phyloP scores from a whole-genome alignment of 805 yeast species.

The Yarrowia sp. region DNA sequence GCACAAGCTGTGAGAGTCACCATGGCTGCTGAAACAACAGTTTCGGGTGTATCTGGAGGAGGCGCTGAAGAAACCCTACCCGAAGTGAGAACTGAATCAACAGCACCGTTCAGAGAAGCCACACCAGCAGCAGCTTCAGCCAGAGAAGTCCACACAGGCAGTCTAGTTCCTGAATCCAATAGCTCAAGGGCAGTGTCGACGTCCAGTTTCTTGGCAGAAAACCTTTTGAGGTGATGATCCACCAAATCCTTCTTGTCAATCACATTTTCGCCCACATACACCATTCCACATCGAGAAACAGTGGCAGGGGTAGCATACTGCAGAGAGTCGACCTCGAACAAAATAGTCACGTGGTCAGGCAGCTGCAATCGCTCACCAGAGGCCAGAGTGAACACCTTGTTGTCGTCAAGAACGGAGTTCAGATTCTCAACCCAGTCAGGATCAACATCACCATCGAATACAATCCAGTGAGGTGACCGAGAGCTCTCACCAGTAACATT shows the following conservation, averaged over 20 bases:
- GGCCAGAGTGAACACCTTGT: slow-evolving; percentile 78
- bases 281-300: slow-evolving; percentile 88
- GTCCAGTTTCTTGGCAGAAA: slow-evolving; percentile 3
- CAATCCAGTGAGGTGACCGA: slow-evolving; percentile 67
- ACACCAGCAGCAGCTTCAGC: slow-evolving; percentile 12
- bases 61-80: not conserved
- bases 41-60: slow-evolving; percentile 3
- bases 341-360: slow-evolving; percentile 65
- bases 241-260: slow-evolving; percentile 45
- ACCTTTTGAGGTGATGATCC: slow-evolving; percentile 43
- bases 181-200: slow-evolving; percentile 8
- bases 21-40: slow-evolving; percentile 1
- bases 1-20: slow-evolving; percentile 8
- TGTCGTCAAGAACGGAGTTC: slow-evolving; percentile 91
- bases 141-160: slow-evolving; percentile 7
- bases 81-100: not conserved
- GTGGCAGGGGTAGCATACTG: slow-evolving; percentile 86
- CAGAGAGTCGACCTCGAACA: slow-evolving; percentile 79
- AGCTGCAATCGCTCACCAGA: slow-evolving; percentile 84
- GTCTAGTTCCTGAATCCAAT: slow-evolving; percentile 12
- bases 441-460: slow-evolving; percentile 92
- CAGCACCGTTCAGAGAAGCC: slow-evolving; percentile 1
- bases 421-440: slow-evolving; percentile 93
- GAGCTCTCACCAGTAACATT: slow-evolving; percentile 65
- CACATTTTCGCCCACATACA: slow-evolving; percentile 64